Evolutionary conservation across 192 early-diverging fungal genomes (phyloP).

Genomic region (Piromyces sp.): DNA sequence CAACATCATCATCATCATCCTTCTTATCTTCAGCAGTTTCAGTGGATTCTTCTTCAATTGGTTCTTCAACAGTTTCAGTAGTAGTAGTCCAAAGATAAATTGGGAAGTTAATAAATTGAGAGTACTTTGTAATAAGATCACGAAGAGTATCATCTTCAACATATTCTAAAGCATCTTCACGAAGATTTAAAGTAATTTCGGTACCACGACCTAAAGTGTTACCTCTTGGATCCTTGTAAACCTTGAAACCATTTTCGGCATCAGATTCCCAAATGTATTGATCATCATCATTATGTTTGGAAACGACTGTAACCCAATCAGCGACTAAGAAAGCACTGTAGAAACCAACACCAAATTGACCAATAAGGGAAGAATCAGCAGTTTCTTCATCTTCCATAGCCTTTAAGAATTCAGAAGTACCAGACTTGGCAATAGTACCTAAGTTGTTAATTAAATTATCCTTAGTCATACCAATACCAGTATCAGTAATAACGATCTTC

Average conservation of each 20-base stretch:
- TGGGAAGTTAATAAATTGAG: constrained; percentile 96
- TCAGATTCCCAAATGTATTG: constrained; percentile 91
- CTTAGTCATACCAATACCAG: constrained; percentile 91
- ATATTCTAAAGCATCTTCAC: constrained; percentile 70
- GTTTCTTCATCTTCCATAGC: constrained; percentile 47
- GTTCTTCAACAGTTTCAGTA: constrained; percentile 36
- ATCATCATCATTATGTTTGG: constrained; percentile 69
- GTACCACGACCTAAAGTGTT: constrained; percentile 87
- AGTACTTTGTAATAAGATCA: constrained; percentile 66
- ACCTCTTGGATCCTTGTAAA: constrained; percentile 74
- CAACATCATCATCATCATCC: constrained; percentile 17
- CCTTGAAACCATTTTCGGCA: constrained; percentile 76
- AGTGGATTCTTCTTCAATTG: constrained; percentile 18
- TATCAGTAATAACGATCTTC: constrained; percentile 69
- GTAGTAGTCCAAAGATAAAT: constrained; percentile 61
- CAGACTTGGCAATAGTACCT: constrained; percentile 96
- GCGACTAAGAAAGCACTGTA: constrained; percentile 94
- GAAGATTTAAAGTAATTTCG: constrained; percentile 77
- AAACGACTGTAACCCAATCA: constrained; percentile 80
- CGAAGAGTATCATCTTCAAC: constrained; percentile 50
- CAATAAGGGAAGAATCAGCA: constrained; percentile 44
- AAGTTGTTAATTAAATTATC: constrained; percentile 58
- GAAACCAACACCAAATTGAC: constrained; percentile 99
- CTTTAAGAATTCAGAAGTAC: constrained; percentile 75
- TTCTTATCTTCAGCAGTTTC: constrained; percentile 6